These are phyloP conservation scores for Hypoxylon fragiforme DNA, from an alignment of 495 filamentous ascomycete genomes.

Conservation along the genomic window DNA sequence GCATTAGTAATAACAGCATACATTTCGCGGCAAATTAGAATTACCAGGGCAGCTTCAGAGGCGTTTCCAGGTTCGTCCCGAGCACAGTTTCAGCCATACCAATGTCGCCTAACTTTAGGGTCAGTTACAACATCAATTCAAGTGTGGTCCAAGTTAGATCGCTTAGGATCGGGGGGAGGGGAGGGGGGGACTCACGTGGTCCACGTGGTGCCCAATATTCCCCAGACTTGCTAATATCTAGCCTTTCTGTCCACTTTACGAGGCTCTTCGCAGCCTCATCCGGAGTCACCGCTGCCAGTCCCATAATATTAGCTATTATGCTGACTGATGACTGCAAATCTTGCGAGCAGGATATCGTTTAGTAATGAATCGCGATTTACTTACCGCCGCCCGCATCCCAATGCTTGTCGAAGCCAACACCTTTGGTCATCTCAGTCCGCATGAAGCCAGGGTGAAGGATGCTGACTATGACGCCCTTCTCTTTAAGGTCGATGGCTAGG, in stretches of 20 bases:
- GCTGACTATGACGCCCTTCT: constrained; percentile 63
- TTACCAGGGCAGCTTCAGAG: constrained; percentile 72
- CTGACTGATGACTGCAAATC: no score
- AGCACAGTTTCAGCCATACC: constrained; percentile 67
- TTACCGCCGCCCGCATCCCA: constrained; percentile 68
- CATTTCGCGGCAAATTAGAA: no score
- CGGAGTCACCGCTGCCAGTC: constrained; percentile 61
- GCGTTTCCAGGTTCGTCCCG: constrained; percentile 63
- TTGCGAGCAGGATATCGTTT: no score
- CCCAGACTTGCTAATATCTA: constrained; percentile 67
- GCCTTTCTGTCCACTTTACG: constrained; percentile 61
- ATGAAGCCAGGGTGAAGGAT: constrained; percentile 76
- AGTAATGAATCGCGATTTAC: no score
- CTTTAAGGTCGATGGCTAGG: constrained; percentile 67
- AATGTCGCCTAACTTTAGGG: constrained; percentile 58
- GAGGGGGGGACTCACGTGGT: constrained; percentile 58
- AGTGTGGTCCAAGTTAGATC: neutral
- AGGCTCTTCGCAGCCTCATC: constrained; percentile 66
- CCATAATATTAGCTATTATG: constrained; percentile 10
- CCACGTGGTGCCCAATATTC: constrained; percentile 75
- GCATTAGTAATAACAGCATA: no score
- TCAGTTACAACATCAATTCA: constrained; percentile 8
- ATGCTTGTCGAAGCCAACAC: constrained; percentile 71
- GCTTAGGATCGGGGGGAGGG: constrained; percentile 1
- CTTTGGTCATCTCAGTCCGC: constrained; percentile 72